A percentile compares a stretch with the other conserved stretches of the same genome.
These are phyloP conservation scores for Apiospora sp. DNA, from an alignment of 2,329 filamentous ascomycete species.

Conservation along the genomic window DNA sequence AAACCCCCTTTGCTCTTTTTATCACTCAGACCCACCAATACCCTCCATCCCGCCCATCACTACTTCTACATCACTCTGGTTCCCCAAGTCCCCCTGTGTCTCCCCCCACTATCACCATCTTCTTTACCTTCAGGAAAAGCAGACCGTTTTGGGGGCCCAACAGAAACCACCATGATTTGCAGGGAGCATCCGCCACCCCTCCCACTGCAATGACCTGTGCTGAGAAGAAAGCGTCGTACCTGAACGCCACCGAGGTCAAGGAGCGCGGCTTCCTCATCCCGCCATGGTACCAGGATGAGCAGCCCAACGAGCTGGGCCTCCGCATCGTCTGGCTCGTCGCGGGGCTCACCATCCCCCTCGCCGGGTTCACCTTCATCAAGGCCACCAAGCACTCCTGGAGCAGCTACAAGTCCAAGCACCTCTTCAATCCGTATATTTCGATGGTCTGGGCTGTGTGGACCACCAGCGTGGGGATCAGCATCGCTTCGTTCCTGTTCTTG, in stretches of 20 bases:
- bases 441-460: constrained; percentile 20
- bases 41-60: too few species aligned
- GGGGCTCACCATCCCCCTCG: constrained; percentile 7
- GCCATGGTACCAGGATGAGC: constrained; percentile 1
- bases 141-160: not conserved
- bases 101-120: not conserved
- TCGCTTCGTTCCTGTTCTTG: not conserved
- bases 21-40: not conserved
- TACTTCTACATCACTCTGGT: not conserved
- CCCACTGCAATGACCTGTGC: not conserved
- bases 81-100: not conserved
- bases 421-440: constrained; percentile 7
- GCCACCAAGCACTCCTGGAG: constrained; percentile 3
- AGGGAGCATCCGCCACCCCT: not conserved
- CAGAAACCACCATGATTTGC: not conserved
- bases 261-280: not conserved
- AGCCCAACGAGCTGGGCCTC: constrained; percentile 17
- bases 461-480: constrained; percentile 5
- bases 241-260: not conserved
- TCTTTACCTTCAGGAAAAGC: not conserved
- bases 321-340: constrained; percentile 11
- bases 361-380: constrained; percentile 16
- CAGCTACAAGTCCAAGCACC: not conserved
- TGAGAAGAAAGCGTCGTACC: not conserved
- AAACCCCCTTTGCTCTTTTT: not conserved